Base-by-base conservation (phyloP, 768 basidiomycete genomes). In the Gloeopeniophorella convolvens region DNA sequence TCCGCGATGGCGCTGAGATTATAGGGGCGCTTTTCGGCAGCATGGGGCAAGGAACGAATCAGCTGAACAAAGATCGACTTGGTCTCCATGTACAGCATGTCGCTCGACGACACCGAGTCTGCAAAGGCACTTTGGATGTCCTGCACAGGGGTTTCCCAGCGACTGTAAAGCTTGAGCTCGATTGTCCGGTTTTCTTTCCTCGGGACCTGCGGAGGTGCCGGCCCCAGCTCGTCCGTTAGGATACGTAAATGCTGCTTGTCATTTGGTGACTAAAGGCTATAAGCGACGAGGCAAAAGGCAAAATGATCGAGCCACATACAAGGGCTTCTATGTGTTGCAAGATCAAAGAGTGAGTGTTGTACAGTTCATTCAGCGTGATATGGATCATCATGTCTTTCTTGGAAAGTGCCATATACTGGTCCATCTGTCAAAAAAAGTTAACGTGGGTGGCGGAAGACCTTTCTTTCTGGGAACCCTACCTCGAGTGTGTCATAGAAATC, bases 61-160 rank as follows among this genome's bases (percentile, higher is more conserved):
- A 98, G 80, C 65, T 97, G 93, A 27, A 98, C 96, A 59, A 99
- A 93, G 63, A 98, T 98, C 6, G 95, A 97, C 72, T 99, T 99
- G 49, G 96, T 89, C 66, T 99, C 96, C 93, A 98, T 97, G 73
- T 98, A 99, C 26, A 98, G 80, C 82, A 99, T 95, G 69, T 99
- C 96, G 64, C 88, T 88, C 37, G 93, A 92, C 20, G 96, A 97
- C 24, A 99, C 87, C 21, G 91, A 89, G 67, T 94, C 93, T 85
- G 98, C 93, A 50, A 99, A 78, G 1, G 95, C 91, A 36, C 86
- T 94, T 57, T 95, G 90, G 39, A 98, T 84, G 64, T 99, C 96
- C 60, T 98, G 96, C 39, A 99, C 90, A 1, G 96, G 95, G 8
- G 93, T 97, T 72, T 99, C 96, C 96, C 96, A 99, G 15, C 96